These are phyloP conservation scores for Zelonia costaricensis DNA, from an alignment of 208 protist genomes.

Conservation along the genomic window DNA sequence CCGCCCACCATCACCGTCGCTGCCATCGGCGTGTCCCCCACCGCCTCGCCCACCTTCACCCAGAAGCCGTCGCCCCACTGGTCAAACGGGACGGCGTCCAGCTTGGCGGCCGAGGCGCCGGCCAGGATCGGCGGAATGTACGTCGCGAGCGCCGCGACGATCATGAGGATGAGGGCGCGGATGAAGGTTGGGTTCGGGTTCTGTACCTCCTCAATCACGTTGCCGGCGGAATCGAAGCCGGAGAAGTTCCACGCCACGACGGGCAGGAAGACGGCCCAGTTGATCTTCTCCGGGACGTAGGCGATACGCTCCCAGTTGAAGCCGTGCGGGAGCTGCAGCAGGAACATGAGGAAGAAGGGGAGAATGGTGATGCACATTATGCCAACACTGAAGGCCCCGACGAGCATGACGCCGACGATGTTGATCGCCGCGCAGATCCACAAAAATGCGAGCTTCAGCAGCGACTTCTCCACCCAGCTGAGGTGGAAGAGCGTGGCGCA, in stretches of 20 bases:
- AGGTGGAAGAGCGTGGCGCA: slow-evolving; percentile 71
- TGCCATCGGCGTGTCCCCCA: slow-evolving; percentile 77
- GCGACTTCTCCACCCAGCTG: slow-evolving; percentile 39
- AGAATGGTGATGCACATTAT: slow-evolving; percentile 87
- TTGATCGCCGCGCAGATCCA: slow-evolving; percentile 74
- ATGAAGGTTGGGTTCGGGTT: slow-evolving; percentile 86
- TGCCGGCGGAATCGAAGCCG: slow-evolving; percentile 88
- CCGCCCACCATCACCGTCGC: slow-evolving; percentile 78
- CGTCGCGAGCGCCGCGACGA: slow-evolving; percentile 67
- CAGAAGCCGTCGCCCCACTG: slow-evolving; percentile 88
- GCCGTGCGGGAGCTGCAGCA: slow-evolving; percentile 78
- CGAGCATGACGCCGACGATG: slow-evolving; percentile 71
- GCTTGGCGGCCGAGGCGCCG: slow-evolving; percentile 60
- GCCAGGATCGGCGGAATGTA: slow-evolving; percentile 89
- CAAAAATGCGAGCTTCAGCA: slow-evolving; percentile 75
- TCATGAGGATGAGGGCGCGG: slow-evolving; percentile 83
- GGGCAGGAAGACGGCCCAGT: slow-evolving; percentile 87
- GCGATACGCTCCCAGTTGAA: slow-evolving; percentile 75
- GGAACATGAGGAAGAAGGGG: slow-evolving; percentile 89
- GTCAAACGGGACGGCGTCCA: slow-evolving; percentile 58
- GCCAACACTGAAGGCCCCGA: slow-evolving; percentile 73
- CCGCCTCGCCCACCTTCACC: slow-evolving; percentile 84
- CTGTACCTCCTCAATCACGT: slow-evolving; percentile 90
- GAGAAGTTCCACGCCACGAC: slow-evolving; percentile 92
- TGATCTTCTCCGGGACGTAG: slow-evolving; percentile 67